A percentile compares a stretch with the other conserved stretches of the same genome.
Evolutionary conservation across 805 yeast species (phyloP).

Genomic region (Candida chilensis): DNA sequence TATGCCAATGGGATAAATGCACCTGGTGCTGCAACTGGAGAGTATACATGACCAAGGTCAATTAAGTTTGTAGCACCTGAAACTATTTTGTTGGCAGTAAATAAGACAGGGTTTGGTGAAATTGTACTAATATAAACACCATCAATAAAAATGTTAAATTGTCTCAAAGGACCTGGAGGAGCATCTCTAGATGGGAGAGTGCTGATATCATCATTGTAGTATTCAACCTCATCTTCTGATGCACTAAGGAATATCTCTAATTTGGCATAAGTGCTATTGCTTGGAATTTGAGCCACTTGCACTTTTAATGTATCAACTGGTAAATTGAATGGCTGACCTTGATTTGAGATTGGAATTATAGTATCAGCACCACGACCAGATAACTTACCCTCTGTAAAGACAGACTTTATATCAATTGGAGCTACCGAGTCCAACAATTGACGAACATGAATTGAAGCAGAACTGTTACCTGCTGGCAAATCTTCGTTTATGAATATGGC

Average conservation of each 20-base stretch:
- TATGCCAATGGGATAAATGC: constrained; percentile 14
- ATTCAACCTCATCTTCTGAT: constrained; percentile 13
- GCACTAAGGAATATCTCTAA: constrained; percentile 15
- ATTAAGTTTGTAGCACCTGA: too few relatives aligned
- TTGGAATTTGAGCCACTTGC: constrained; percentile 9
- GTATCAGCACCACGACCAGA: constrained; percentile 12
- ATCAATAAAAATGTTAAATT: constrained; percentile 13
- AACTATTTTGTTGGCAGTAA: constrained; percentile 12
- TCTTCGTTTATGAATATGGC: constrained; percentile 11
- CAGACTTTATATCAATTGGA: constrained; percentile 6
- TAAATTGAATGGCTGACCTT: constrained; percentile 9
- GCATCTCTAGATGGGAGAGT: constrained; percentile 5
- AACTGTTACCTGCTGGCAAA: constrained; percentile 2
- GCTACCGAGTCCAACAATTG: too few relatives aligned
- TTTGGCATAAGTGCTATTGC: constrained; percentile 14
- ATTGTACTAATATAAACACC: constrained; percentile 11
- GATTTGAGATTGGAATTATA: constrained; percentile 11
- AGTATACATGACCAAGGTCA: constrained; percentile 8
- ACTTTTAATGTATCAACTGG: constrained; percentile 11
- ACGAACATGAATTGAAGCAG: too few relatives aligned
- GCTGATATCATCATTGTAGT: constrained; percentile 8
- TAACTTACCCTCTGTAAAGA: too few relatives aligned
- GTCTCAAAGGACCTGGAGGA: constrained; percentile 13
- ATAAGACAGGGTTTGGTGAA: constrained; percentile 17
- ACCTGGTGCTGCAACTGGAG: constrained; percentile 17